Evolutionary conservation across 352 stramenopile genomes (phyloP).

Genomic region (Phytophthora crassamura): DNA sequence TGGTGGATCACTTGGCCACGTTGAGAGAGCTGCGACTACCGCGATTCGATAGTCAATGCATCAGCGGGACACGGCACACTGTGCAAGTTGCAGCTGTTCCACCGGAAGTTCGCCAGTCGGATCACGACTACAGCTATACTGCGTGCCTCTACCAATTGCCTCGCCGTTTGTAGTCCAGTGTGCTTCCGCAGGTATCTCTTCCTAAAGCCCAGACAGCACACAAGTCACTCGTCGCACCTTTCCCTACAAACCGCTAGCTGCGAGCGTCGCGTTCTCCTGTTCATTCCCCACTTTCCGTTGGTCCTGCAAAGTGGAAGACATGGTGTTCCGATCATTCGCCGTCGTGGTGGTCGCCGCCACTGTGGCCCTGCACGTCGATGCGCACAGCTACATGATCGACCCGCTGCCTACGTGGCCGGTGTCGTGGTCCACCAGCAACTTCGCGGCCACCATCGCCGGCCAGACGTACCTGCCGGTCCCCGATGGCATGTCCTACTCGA

Average conservation of each 20-base stretch:
- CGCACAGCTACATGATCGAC: conserved; percentile 46
- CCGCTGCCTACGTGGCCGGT: conserved; percentile 40
- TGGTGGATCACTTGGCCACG: neutral
- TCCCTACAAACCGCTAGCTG: conserved; percentile 14
- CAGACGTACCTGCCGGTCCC: conserved; percentile 29
- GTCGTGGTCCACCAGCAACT: conserved; percentile 37
- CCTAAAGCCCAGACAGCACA: conserved; percentile 23
- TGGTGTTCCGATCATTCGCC: conserved; percentile 26
- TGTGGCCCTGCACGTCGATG: conserved; percentile 27
- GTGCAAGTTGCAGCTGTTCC: conserved; percentile 18
- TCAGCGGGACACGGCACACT: conserved; percentile 14
- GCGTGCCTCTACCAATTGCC: conserved; percentile 12
- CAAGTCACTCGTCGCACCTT: conserved; percentile 29
- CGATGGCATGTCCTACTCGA: conserved; percentile 36
- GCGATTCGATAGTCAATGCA: conserved; percentile 27
- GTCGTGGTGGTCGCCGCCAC: conserved; percentile 12
- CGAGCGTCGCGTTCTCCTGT: neutral
- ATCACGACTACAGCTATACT: conserved; percentile 2
- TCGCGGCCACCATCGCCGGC: conserved; percentile 29
- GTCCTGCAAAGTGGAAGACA: conserved; percentile 13
- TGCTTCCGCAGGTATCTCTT: conserved; percentile 26
- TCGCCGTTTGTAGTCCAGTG: neutral
- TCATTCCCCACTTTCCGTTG: conserved; percentile 32
- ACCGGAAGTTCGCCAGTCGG: conserved; percentile 5
- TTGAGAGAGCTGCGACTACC: conserved; percentile 11